phyloP scores from a whole-genome alignment of 192 early-diverging fungal genomes.

The Gaertneriomyces semiglobifer region DNA sequence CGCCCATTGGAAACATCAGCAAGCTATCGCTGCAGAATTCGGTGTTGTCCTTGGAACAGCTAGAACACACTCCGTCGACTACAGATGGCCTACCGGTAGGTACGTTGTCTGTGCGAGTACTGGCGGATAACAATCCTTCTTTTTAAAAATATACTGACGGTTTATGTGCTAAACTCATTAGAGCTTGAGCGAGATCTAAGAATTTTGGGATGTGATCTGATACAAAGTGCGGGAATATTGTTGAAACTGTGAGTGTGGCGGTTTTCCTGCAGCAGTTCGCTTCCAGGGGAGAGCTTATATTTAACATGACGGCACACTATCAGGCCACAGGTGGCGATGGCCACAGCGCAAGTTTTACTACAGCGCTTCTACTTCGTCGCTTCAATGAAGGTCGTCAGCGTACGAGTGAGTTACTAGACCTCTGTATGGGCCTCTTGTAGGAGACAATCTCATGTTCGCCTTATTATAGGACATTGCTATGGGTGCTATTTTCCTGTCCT shows the following conservation, averaged over 20 bases:
- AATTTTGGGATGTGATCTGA: conserved; percentile 74
- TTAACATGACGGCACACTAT: conserved; percentile 11
- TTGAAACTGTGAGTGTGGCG: conserved; percentile 58
- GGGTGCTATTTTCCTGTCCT: conserved; percentile 42
- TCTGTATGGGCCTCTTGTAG: not conserved
- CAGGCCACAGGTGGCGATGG: conserved; percentile 90
- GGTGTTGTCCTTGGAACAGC: conserved; percentile 67
- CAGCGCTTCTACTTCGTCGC: conserved; percentile 88
- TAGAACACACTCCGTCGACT: conserved; percentile 57
- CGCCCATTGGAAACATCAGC: not conserved
- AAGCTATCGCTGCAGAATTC: conserved; percentile 75
- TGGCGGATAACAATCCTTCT: too few species aligned
- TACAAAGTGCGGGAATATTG: conserved; percentile 78
- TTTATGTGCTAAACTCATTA: not conserved
- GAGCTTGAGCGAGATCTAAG: conserved; percentile 73
- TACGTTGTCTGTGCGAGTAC: not conserved
- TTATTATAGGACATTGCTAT: conserved; percentile 41
- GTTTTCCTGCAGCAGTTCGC: not conserved
- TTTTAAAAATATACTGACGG: too few species aligned
- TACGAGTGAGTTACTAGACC: conserved; percentile 46
- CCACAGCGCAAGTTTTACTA: conserved; percentile 92
- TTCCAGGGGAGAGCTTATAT: not conserved
- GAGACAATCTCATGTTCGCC: not conserved
- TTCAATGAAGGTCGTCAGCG: conserved; percentile 65
- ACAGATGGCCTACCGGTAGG: conserved; percentile 36